phyloP scores from a whole-genome alignment of 495 filamentous ascomycete genomes.

The Penicillium cataractarum region DNA sequence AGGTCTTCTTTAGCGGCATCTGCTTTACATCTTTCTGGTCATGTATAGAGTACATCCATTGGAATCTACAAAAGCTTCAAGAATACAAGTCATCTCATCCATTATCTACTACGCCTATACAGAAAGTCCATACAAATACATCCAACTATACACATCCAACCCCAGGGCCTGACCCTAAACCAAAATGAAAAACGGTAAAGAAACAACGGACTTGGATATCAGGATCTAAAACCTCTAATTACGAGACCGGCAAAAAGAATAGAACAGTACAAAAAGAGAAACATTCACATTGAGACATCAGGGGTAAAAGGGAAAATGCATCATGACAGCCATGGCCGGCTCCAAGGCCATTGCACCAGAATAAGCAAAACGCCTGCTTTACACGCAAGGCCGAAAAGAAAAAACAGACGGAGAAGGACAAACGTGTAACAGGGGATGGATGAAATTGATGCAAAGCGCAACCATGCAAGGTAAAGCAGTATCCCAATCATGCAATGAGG shows the following conservation, averaged over 20 bases:
- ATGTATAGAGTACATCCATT: neutral
- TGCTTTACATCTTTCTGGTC: neutral
- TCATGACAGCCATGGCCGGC: constrained; percentile 21
- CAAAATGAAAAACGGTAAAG: neutral
- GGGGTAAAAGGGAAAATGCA: constrained; percentile 8
- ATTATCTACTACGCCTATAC: no score
- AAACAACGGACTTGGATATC: constrained; percentile 9
- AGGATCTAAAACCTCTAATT: constrained; percentile 12
- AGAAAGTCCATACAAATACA: no score
- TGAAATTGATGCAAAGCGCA: constrained; percentile 12
- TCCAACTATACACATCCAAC: neutral
- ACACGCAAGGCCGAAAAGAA: constrained; percentile 8
- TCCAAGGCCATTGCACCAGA: constrained; percentile 14
- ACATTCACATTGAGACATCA: constrained; percentile 3
- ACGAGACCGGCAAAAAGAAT: neutral
- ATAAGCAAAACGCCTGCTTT: constrained; percentile 19
- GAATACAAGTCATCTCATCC: no score
- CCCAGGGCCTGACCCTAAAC: neutral
- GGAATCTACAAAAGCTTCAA: no score
- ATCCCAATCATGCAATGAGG: constrained; percentile 14
- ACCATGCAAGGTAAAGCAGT: constrained; percentile 18
- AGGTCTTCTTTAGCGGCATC: neutral
- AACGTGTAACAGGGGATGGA: neutral
- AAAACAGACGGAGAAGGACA: neutral
- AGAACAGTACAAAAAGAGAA: neutral